Percentiles rank a stretch among this genome's conserved stretches.
Evolutionary conservation across 345 rosid genomes (phyloP).

Genomic region (Aquilaria sinensis): DNA sequence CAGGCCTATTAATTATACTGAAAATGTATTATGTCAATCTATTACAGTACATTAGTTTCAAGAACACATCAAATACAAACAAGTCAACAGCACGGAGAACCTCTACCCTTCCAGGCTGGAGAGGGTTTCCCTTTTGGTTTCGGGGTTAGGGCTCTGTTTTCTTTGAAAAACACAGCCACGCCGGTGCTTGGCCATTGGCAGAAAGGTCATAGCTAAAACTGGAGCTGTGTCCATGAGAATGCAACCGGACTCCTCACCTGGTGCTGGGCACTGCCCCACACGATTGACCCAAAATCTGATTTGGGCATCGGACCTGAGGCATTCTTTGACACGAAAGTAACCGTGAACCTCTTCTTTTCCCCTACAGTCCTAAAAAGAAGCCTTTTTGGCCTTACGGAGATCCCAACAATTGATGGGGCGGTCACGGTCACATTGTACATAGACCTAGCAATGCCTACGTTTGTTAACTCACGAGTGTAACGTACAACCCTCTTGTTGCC

Average conservation of each 20-base stretch:
- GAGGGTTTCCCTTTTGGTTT: background rate
- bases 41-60: constrained; percentile 1
- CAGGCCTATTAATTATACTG: background rate
- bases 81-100: background rate
- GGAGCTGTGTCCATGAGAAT: constrained; percentile 52
- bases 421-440: constrained; percentile 39
- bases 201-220: background rate
- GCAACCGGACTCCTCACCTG: constrained; percentile 81
- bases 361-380: constrained; percentile 55
- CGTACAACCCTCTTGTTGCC: constrained; percentile 55
- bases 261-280: constrained; percentile 59
- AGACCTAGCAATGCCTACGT: constrained; percentile 65
- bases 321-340: constrained; percentile 60
- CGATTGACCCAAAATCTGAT: constrained; percentile 60
- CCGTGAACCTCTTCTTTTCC: constrained; percentile 67
- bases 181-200: background rate
- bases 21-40: background rate
- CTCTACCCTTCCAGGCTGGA: background rate
- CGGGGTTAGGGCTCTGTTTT: background rate
- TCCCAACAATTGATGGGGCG: constrained; percentile 43
- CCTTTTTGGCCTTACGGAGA: constrained; percentile 48
- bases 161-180: background rate
- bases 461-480: constrained; percentile 73
- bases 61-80: background rate
- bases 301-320: constrained; percentile 26